These are phyloP conservation scores for Diaporthe aspalathi DNA, from an alignment of 2,329 filamentous ascomycete species.

Conservation along the genomic window DNA sequence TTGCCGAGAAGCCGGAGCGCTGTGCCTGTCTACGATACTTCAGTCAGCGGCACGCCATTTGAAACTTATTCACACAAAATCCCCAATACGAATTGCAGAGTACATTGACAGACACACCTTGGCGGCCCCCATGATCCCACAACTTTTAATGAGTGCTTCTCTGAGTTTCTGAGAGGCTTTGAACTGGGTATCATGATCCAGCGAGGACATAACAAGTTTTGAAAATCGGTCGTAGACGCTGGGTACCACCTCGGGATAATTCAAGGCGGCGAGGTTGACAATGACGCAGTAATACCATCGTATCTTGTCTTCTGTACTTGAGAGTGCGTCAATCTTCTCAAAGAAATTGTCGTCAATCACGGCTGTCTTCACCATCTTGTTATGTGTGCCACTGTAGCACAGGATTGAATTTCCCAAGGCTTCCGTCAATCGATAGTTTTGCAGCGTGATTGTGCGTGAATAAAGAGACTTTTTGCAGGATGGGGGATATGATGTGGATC, in stretches of 20 bases:
- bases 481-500: neutral
- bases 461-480: neutral
- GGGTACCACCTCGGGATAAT: neutral
- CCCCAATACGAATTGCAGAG: too few relatives aligned
- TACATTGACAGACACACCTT: neutral
- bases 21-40: neutral
- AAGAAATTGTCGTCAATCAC: neutral
- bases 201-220: neutral
- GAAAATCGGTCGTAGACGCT: neutral
- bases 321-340: neutral
- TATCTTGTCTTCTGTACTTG: neutral
- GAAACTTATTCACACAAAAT: neutral
- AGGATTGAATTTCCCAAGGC: neutral
- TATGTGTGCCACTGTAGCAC: neutral
- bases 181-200: neutral
- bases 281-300: constrained; percentile 8
- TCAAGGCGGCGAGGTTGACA: constrained; percentile 4
- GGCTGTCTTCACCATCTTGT: neutral
- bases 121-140: constrained; percentile 6
- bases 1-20: neutral
- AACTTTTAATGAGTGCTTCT: neutral
- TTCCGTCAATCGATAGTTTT: neutral
- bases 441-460: too few relatives aligned
- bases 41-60: neutral
- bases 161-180: neutral